These are phyloP conservation scores for Nicotiana tabacum DNA, from an alignment of 257 asterid genomes.

Conservation along the genomic window DNA sequence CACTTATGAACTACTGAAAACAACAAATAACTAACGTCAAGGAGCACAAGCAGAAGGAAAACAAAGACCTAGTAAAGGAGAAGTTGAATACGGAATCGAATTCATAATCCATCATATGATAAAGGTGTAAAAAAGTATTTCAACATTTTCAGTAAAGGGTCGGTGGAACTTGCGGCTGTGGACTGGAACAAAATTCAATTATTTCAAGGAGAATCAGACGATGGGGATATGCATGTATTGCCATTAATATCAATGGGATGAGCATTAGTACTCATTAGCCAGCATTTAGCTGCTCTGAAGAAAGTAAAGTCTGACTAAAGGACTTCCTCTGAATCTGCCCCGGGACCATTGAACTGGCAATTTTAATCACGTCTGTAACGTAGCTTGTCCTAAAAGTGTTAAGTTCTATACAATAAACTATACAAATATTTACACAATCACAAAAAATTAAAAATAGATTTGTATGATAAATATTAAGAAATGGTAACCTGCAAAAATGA, in stretches of 20 bases:
- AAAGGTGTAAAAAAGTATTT: neutral
- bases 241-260: neutral
- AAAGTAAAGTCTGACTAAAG: neutral
- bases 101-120: neutral
- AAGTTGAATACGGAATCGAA: neutral
- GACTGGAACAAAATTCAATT: neutral
- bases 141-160: neutral
- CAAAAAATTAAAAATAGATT: too few species aligned
- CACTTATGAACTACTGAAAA: neutral
- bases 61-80: neutral
- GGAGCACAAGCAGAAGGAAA: neutral
- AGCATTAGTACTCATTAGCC: too few species aligned
- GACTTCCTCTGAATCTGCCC: neutral
- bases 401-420: too few species aligned
- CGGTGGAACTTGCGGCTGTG: conserved; percentile 1
- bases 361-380: neutral
- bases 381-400: neutral
- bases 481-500: too few species aligned
- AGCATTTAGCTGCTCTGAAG: neutral
- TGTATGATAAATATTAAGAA: too few species aligned
- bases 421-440: too few species aligned
- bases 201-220: too few species aligned
- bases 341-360: neutral
- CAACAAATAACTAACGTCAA: neutral
- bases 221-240: too few species aligned